Percentiles rank a stretch among this genome's conserved stretches.
These are phyloP conservation scores for Verbena officinalis DNA, from an alignment of 257 asterid genomes.

Conservation along the genomic window DNA sequence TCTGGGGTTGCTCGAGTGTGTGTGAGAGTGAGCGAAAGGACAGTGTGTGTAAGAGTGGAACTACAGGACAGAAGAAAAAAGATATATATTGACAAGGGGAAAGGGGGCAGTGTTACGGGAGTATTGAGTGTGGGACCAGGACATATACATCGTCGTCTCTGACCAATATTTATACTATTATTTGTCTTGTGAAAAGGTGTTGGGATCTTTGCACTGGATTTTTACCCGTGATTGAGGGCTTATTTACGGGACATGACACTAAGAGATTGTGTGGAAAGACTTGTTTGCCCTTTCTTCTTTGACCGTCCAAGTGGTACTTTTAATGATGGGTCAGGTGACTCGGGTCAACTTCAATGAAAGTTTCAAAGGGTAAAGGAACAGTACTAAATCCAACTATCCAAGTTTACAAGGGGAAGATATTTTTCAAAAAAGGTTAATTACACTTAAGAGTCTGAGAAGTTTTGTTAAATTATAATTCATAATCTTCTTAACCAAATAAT, in stretches of 20 bases:
- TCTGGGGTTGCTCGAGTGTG: slow-evolving; percentile 13
- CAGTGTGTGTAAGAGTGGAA: slow-evolving; percentile 21
- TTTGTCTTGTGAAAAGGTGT: slow-evolving; percentile 8
- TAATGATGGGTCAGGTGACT: neutral
- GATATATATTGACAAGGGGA: neutral
- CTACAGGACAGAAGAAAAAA: slow-evolving; percentile 26
- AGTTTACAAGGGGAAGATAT: no score
- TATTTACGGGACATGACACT: slow-evolving; percentile 34
- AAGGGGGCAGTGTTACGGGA: slow-evolving; percentile 13
- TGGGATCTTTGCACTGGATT: slow-evolving; percentile 3
- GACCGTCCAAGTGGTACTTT: neutral
- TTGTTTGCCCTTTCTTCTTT: slow-evolving; percentile 17
- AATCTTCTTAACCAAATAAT: no score
- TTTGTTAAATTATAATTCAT: no score
- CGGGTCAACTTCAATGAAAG: slow-evolving; percentile 1
- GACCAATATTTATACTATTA: slow-evolving; percentile 13
- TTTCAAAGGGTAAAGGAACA: neutral
- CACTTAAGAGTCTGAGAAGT: no score
- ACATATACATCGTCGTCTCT: slow-evolving; percentile 29
- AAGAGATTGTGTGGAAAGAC: neutral
- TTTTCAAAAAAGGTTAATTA: no score
- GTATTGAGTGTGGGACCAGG: slow-evolving; percentile 27
- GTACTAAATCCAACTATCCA: no score
- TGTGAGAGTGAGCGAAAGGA: slow-evolving; percentile 22
- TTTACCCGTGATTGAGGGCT: slow-evolving; percentile 25